Evolutionary conservation across 106 monocot genomes (phyloP), one percentile per base, ranked within the genome.

Genomic region (Apostasia ramifera): DNA sequence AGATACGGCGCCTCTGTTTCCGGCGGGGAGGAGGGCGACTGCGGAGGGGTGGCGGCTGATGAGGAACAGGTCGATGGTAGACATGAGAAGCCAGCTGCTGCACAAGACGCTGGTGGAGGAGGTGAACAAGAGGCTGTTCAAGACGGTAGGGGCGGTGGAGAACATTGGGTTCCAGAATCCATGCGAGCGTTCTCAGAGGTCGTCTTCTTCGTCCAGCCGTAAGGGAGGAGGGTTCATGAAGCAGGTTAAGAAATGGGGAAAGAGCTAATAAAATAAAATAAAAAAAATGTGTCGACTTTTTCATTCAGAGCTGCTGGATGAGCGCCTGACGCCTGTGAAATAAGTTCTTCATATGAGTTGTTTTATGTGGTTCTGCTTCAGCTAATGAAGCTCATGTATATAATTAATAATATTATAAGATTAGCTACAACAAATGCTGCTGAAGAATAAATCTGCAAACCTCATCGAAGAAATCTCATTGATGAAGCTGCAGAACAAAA

Each of bases 101-200:
- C 82, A 90, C 73, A 47, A 65, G 51, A 73, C 69, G 3, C 65
- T 90, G 13, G 80, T 85, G 41, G 85, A 85, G 55, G 75, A 83
- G 70, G 66, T 90, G 53, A 83, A 76, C 44, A 79, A 77, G 82
- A 77, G 80, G 63, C 13, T 76, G 43, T 90, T 81, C 74, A 90
- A 85, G 59, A 85, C 89, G 3, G 83, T 90, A 3, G 80, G 89
- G 6, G 73, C 89, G 1, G 75, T 90, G 2, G 89, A 90, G 75
- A 80, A 82, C 73, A 81, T 90, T 61, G 85, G 89, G 37, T 90
- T 76, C 40, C 68, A 73, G 52, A 65, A 70, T 56, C 78, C 83
- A 0, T 63, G 47, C 47, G 40, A 40, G 37, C 44, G 44, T 3
- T 59, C 77, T 50, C 11, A 66, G 59, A 59, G 52, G 2, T 60